A percentile compares a stretch with the other conserved stretches of the same genome.
Evolutionary conservation across 2,329 filamentous ascomycete species (phyloP).

Genomic region (Apiospora aurea): DNA sequence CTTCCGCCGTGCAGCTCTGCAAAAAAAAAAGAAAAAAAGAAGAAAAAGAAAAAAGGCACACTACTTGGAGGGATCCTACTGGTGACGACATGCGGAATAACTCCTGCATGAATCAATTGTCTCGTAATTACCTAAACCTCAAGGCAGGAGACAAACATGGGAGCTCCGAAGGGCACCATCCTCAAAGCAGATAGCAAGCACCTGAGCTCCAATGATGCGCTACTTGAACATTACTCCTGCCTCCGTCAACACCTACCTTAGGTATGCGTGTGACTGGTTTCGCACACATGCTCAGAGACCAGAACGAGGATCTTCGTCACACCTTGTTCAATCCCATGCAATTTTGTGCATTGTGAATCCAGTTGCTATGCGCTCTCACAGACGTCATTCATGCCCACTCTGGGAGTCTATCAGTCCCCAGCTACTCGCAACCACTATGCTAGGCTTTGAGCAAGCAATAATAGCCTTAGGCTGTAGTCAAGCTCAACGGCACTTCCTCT

Average conservation of each 20-base stretch:
- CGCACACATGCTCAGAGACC: not conserved
- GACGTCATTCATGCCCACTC: not conserved
- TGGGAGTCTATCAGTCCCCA: not conserved
- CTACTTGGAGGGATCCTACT: not conserved
- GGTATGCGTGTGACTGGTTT: not conserved
- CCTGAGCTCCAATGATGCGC: no score
- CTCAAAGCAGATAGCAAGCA: no score
- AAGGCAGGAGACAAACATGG: not conserved
- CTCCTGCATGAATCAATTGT: constrained; percentile 1
- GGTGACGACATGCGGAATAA: constrained; percentile 14
- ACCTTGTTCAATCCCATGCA: not conserved
- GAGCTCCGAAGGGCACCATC: not conserved
- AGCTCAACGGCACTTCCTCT: not conserved
- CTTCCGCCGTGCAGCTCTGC: constrained; percentile 8
- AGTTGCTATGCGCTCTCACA: not conserved
- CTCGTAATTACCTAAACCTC: constrained; percentile 10
- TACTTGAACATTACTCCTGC: not conserved
- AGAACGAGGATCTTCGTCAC: no score
- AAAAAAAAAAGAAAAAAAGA: constrained; percentile 13
- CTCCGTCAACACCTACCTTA: not conserved
- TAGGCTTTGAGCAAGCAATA: not conserved
- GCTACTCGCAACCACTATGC: not conserved
- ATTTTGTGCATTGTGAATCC: not conserved
- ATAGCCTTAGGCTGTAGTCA: not conserved
- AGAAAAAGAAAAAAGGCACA: not conserved